phyloP scores from a whole-genome alignment of 257 asterid species.

The Petunia axillaris region DNA sequence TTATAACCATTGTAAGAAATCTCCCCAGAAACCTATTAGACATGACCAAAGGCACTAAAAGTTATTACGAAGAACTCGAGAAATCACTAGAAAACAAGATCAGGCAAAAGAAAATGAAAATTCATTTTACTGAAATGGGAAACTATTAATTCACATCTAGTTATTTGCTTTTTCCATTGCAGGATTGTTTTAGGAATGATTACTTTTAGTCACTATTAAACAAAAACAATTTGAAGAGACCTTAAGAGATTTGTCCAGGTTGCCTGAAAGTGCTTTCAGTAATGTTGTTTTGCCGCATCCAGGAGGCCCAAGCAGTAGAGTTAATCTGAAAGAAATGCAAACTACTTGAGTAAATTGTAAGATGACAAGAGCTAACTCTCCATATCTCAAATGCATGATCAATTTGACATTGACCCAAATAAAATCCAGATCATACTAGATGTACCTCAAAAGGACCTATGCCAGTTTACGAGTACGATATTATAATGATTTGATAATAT shows the following conservation, averaged over 20 bases:
- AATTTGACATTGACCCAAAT: neutral
- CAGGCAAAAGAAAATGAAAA: neutral
- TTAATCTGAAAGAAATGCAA: conserved; percentile 48
- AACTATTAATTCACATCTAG: neutral
- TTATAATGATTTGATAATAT: neutral
- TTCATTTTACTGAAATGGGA: neutral
- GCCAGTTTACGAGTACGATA: neutral
- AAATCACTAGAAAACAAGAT: conserved; percentile 7
- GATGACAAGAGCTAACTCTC: neutral
- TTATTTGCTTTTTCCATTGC: neutral
- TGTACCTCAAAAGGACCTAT: neutral
- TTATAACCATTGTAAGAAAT: conserved; percentile 64
- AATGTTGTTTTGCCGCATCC: conserved; percentile 77
- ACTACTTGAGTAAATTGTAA: neutral
- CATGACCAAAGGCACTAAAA: conserved; percentile 13
- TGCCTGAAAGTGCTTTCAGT: conserved; percentile 74
- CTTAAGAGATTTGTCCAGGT: conserved; percentile 62
- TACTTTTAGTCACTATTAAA: too few relatives aligned
- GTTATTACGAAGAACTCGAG: neutral
- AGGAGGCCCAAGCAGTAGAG: conserved; percentile 76
- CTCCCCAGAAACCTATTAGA: conserved; percentile 60
- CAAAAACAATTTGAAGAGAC: conserved; percentile 30
- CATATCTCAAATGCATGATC: conserved; percentile 1
- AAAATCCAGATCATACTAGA: neutral
- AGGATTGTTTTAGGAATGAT: neutral